Base-by-base conservation (phyloP, 1,139 yeast genomes). In the Diutina mesorugosa region DNA sequence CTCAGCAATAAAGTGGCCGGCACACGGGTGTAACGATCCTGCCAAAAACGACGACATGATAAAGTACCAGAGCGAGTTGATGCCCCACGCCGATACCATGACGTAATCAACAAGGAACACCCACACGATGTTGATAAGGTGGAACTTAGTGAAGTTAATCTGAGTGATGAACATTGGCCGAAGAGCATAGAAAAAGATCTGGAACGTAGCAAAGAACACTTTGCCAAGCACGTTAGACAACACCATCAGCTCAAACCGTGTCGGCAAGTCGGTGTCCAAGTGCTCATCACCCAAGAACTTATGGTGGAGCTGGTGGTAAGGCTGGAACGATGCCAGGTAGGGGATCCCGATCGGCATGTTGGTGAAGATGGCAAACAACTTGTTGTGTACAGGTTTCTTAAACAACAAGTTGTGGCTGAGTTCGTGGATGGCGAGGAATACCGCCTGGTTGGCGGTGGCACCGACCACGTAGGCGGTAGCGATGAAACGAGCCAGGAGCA, bases 1-100 rank as follows among this genome's bases (percentile, higher is more conserved):
- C 68, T 90, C 97, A 7, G 97, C 95, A 62, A 90, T 89, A 69
- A 90, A 90, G 71, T 90, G 97, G 18, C 97, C 97, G 1, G 97
- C 96, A 62, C 90, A 85, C 41, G 97, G 97, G 65, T 90, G 97
- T 66, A 89, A 76, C 0, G 96, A 88, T 1, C 97, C 97, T 0
- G 97, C 96, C 57, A 90, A 73, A 67, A 90, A 88, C 0, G 95
- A 85, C 55, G 93, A 85, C 70, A 86, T 73, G 51, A 90, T 67
- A 62, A 90, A 80, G 68, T 90, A 90, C 55, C 73, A 68, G 56
- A 87, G 69, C 0, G 95, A 71, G 60, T 81, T 79, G 75, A 77
- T 70, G 0, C 96, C 95, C 80, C 87, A 83, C 58, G 61, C 63
- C 30, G 68, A 72, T 35, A 87, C 80, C 61, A 90, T 72, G 28